These are phyloP conservation scores for Yamadazyma laniorum DNA, from an alignment of 805 yeast species.

Conservation along the genomic window DNA sequence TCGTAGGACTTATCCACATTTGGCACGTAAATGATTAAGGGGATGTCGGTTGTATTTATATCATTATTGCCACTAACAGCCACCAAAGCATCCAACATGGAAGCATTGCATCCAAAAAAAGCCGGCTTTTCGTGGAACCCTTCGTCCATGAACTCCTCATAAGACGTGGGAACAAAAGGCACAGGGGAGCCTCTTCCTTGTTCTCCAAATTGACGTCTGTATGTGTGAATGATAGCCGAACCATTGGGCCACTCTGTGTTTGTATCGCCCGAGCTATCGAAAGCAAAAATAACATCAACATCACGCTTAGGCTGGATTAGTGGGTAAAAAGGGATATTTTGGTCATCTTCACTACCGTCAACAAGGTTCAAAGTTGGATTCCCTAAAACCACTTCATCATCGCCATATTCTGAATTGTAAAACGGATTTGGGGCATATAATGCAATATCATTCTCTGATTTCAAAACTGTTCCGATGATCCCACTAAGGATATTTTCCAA, in stretches of 20 bases:
- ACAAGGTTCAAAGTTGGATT: slow-evolving; percentile 36
- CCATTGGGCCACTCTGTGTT: slow-evolving; percentile 43
- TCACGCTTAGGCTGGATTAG: slow-evolving; percentile 35
- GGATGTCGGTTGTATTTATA: slow-evolving; percentile 36
- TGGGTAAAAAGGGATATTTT: slow-evolving; percentile 42
- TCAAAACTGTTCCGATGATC: slow-evolving; percentile 25
- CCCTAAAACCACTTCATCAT: slow-evolving; percentile 16
- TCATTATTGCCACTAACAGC: slow-evolving; percentile 20
- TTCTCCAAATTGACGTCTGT: slow-evolving; percentile 30
- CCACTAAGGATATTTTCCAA: slow-evolving; percentile 22
- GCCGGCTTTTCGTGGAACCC: slow-evolving; percentile 68
- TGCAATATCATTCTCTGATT: slow-evolving; percentile 35
- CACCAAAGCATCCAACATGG: slow-evolving; percentile 53
- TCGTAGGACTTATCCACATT: slow-evolving; percentile 63
- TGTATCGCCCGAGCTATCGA: slow-evolving; percentile 43
- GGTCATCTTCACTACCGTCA: slow-evolving; percentile 46
- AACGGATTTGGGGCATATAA: slow-evolving; percentile 43
- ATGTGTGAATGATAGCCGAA: slow-evolving; percentile 36
- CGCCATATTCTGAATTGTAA: slow-evolving; percentile 20
- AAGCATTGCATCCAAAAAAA: slow-evolving; percentile 79
- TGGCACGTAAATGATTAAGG: slow-evolving; percentile 73
- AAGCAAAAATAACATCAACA: slow-evolving; percentile 43
- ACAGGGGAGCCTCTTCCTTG: slow-evolving; percentile 62
- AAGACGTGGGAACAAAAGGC: slow-evolving; percentile 74
- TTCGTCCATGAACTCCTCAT: slow-evolving; percentile 53